These are phyloP conservation scores for Russula lepida DNA, from an alignment of 768 basidiomycete genomes.

Conservation along the genomic window DNA sequence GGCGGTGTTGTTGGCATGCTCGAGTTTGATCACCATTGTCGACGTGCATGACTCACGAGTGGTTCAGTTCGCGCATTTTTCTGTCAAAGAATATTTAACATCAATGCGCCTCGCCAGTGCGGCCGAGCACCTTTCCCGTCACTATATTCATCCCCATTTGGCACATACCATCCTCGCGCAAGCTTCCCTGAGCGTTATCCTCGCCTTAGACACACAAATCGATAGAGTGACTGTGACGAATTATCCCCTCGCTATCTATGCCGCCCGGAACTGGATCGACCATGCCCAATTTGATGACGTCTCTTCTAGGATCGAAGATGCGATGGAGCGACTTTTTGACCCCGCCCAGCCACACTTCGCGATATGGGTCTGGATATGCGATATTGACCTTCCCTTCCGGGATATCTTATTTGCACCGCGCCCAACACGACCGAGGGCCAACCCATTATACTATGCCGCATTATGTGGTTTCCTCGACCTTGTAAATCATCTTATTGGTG, in stretches of 20 bases:
- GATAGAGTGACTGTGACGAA: background rate
- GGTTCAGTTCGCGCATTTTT: background rate
- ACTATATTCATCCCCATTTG: background rate
- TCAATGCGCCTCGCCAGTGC: background rate
- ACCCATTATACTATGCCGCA: background rate
- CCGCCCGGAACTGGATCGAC: background rate
- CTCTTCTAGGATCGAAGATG: background rate
- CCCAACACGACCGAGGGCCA: background rate
- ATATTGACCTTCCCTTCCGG: background rate
- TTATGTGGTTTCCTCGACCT: background rate
- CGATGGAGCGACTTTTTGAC: background rate
- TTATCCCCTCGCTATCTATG: background rate
- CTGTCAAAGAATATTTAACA: background rate
- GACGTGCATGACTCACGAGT: background rate
- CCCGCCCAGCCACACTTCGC: background rate
- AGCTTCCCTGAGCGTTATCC: background rate
- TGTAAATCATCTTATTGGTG: background rate
- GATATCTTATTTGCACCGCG: background rate
- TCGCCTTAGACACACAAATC: background rate
- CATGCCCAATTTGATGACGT: background rate
- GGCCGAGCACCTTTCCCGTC: background rate
- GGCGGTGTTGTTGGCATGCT: background rate
- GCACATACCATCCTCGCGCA: background rate
- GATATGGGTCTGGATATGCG: background rate
- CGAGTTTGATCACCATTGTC: background rate